A percentile compares a stretch with the other conserved stretches of the same genome.
Conservation (phyloP, 2,329 filamentous ascomycete genomes). For the Colletotrichum magnum region DNA sequence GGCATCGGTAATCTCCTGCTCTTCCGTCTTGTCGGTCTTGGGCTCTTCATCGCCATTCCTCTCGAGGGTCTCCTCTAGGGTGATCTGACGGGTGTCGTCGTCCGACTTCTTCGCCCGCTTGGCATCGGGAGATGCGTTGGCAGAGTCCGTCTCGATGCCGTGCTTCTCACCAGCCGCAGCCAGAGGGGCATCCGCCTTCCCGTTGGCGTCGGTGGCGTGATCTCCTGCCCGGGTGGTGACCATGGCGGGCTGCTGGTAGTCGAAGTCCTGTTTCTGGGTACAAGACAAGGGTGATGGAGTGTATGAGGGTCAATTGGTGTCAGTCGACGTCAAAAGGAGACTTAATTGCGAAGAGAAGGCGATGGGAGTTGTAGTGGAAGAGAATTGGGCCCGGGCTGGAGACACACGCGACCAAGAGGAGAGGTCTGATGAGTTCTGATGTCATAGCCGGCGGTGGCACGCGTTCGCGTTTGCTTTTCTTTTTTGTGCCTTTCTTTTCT, state of each 20-base stretch:
- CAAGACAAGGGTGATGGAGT: neutral
- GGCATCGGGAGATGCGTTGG: slow-evolving; percentile 21
- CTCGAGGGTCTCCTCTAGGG: slow-evolving; percentile 35
- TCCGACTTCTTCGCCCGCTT: slow-evolving; percentile 38
- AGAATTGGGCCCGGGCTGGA: neutral
- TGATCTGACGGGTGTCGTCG: slow-evolving; percentile 21
- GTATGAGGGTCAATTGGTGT: neutral
- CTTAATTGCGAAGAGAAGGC: neutral
- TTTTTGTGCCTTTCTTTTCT: slow-evolving; percentile 23
- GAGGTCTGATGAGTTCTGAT: slow-evolving; percentile 28
- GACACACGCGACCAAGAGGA: slow-evolving; percentile 4
- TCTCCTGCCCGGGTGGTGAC: slow-evolving; percentile 28
- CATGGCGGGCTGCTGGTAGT: neutral
- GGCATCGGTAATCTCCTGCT: neutral
- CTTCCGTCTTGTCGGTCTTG: neutral
- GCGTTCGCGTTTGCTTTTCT: slow-evolving; percentile 39
- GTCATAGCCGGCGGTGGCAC: slow-evolving; percentile 35
- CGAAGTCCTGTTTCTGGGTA: neutral
- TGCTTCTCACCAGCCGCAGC: slow-evolving; percentile 35
- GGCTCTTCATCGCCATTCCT: slow-evolving; percentile 12
- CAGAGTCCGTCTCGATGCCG: slow-evolving; percentile 15
- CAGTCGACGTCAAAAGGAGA: neutral
- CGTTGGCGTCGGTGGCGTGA: slow-evolving; percentile 16
- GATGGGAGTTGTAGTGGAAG: neutral
- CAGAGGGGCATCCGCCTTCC: neutral